Evolutionary conservation across 768 basidiomycete genomes (phyloP).

Genomic region (Mycena kentingensis): DNA sequence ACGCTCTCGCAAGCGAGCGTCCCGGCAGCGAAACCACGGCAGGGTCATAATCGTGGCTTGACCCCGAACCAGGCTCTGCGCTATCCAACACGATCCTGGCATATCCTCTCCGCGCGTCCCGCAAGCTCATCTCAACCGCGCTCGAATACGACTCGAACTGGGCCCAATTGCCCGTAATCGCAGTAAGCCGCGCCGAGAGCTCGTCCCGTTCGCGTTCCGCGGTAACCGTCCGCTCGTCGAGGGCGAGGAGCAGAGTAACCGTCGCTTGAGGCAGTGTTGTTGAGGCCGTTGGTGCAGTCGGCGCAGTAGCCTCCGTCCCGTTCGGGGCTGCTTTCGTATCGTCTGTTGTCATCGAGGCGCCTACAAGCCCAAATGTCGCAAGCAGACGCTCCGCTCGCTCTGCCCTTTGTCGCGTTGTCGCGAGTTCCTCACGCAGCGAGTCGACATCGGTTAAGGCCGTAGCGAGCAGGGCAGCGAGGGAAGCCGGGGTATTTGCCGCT

Average conservation of each 20-base stretch:
- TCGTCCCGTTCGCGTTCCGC: constrained; percentile 1
- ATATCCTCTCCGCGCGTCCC: not conserved
- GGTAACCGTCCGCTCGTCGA: not conserved
- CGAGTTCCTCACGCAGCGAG: not conserved
- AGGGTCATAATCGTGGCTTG: not conserved
- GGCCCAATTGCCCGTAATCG: not conserved
- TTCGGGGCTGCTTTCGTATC: not conserved
- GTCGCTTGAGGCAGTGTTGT: not conserved
- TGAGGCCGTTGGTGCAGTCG: too few relatives aligned
- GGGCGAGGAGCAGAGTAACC: not conserved
- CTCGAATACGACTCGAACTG: not conserved
- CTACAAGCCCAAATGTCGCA: not conserved
- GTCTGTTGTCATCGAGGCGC: not conserved
- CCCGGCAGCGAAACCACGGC: too few relatives aligned
- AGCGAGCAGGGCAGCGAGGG: not conserved
- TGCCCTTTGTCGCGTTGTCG: not conserved
- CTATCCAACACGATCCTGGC: not conserved
- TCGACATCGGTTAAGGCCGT: constrained; percentile 1
- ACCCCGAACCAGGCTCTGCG: not conserved
- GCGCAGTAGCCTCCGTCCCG: not conserved
- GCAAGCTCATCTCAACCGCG: not conserved
- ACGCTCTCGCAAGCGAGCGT: too few relatives aligned
- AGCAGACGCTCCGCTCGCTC: not conserved
- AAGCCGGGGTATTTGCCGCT: not conserved
- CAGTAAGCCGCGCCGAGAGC: not conserved